Evolutionary conservation across 176 grass and related monocot genomes (phyloP).

Genomic region (Triticum urartu): DNA sequence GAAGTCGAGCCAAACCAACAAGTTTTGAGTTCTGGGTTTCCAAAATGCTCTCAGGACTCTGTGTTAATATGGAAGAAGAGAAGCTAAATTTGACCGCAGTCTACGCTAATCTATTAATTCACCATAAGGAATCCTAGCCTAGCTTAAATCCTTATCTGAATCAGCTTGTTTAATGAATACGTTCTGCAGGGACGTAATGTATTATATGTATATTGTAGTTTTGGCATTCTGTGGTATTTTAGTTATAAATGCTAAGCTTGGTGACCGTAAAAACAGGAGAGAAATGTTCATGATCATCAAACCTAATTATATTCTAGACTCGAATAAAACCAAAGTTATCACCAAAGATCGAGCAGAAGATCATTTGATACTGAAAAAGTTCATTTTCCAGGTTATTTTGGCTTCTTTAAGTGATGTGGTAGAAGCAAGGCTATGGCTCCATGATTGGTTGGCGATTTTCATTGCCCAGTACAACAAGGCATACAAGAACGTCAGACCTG

Average conservation of each 20-base stretch:
- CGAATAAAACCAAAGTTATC: background rate
- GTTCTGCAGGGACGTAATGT: background rate
- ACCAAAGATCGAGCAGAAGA: background rate
- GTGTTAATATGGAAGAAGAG: slow-evolving; percentile 23
- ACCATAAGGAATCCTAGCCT: background rate
- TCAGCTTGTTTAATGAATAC: slow-evolving; percentile 14
- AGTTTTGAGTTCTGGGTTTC: slow-evolving; percentile 17
- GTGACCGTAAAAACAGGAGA: slow-evolving; percentile 13
- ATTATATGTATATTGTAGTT: background rate
- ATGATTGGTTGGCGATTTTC: slow-evolving; percentile 82
- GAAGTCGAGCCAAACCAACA: background rate
- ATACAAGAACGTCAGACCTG: slow-evolving; percentile 43
- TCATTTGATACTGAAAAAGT: slow-evolving; percentile 27
- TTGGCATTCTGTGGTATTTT: background rate
- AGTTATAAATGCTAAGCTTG: slow-evolving; percentile 18
- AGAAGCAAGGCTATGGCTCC: slow-evolving; percentile 74
- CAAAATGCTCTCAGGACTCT: slow-evolving; percentile 2
- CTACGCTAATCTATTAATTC: background rate
- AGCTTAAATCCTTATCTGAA: slow-evolving; percentile 6
- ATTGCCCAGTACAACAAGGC: slow-evolving; percentile 81
- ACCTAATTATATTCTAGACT: slow-evolving; percentile 1
- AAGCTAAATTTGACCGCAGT: background rate
- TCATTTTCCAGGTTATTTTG: slow-evolving; percentile 71
- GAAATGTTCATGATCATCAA: background rate
- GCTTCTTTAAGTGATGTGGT: slow-evolving; percentile 75